Conservation (phyloP, 2,329 filamentous ascomycete species). For the Alternaria alternata region DNA sequence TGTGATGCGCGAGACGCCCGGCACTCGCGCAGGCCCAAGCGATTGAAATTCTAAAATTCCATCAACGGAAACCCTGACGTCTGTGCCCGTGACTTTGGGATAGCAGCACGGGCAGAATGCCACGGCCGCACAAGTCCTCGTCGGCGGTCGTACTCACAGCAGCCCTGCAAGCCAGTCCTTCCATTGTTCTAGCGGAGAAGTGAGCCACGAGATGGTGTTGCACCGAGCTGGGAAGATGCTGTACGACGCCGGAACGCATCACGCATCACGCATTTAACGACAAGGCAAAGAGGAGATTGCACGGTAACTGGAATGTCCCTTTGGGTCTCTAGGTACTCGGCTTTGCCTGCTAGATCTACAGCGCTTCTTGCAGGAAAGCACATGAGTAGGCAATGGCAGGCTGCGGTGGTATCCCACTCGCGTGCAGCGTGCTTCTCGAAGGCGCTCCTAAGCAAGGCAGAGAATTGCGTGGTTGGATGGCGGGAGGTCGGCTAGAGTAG, state of each 20-base stretch:
- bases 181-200: slow-evolving; percentile 8
- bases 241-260: slow-evolving; percentile 1
- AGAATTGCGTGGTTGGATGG: slow-evolving; percentile 23
- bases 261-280: background rate
- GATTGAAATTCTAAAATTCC: slow-evolving; percentile 38
- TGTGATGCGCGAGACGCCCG: slow-evolving; percentile 39
- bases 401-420: slow-evolving; percentile 28
- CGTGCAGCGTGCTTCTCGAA: slow-evolving; percentile 35
- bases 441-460: slow-evolving; percentile 13
- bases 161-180: slow-evolving; percentile 4
- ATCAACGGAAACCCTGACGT: slow-evolving; percentile 38
- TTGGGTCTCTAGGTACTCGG: slow-evolving; percentile 8
- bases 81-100: slow-evolving; percentile 19
- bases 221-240: slow-evolving; percentile 2
- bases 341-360: slow-evolving; percentile 5
- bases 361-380: background rate
- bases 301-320: background rate
- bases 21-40: slow-evolving; percentile 20
- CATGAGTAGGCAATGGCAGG: slow-evolving; percentile 5
- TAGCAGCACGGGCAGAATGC: slow-evolving; percentile 4
- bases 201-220: slow-evolving; percentile 29
- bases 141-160: slow-evolving; percentile 4
- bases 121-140: background rate
- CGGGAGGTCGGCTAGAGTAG: slow-evolving; percentile 32
- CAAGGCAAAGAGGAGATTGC: slow-evolving; percentile 13